Conservation (phyloP, 2,329 filamentous ascomycete species). For the Penicillium polonicum region DNA sequence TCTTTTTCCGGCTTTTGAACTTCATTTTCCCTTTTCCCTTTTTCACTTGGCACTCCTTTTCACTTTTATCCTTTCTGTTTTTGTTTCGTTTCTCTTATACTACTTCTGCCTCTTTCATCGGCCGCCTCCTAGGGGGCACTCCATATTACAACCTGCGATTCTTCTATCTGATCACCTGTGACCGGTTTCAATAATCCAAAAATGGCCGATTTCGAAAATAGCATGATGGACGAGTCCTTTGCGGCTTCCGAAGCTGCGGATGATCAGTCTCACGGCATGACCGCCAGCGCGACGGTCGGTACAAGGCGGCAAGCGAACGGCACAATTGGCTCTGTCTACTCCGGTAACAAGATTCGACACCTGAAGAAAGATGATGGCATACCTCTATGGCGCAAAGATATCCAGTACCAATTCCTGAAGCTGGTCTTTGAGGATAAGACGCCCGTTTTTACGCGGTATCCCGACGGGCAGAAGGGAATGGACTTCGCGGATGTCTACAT, state of each 20-base stretch:
- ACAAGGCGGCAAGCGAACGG: constrained; percentile 64
- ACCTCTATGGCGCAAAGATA: constrained; percentile 66
- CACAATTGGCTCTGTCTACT: constrained; percentile 65
- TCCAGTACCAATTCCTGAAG: constrained; percentile 64
- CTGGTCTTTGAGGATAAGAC: constrained; percentile 62
- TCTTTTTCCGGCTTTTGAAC: constrained; percentile 12
- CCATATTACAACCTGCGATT: constrained; percentile 8
- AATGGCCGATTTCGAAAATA: constrained; percentile 39
- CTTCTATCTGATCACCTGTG: neutral
- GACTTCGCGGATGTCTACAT: constrained; percentile 95
- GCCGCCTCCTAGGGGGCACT: constrained; percentile 21
- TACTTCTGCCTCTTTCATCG: constrained; percentile 11
- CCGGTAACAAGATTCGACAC: constrained; percentile 66
- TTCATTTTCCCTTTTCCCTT: constrained; percentile 16
- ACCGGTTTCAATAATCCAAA: constrained; percentile 1
- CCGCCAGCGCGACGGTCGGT: constrained; percentile 44
- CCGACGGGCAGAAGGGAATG: constrained; percentile 71
- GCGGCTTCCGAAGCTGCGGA: constrained; percentile 38
- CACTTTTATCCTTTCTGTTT: constrained; percentile 8
- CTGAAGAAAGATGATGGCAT: constrained; percentile 68
- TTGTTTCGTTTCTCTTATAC: constrained; percentile 3
- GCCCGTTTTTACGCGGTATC: constrained; percentile 84
- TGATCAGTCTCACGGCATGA: constrained; percentile 38
- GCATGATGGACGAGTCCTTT: constrained; percentile 38
- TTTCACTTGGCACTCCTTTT: constrained; percentile 9